Conservation (phyloP, 2,329 filamentous ascomycete species). For the Fonsecaea monophora region DNA sequence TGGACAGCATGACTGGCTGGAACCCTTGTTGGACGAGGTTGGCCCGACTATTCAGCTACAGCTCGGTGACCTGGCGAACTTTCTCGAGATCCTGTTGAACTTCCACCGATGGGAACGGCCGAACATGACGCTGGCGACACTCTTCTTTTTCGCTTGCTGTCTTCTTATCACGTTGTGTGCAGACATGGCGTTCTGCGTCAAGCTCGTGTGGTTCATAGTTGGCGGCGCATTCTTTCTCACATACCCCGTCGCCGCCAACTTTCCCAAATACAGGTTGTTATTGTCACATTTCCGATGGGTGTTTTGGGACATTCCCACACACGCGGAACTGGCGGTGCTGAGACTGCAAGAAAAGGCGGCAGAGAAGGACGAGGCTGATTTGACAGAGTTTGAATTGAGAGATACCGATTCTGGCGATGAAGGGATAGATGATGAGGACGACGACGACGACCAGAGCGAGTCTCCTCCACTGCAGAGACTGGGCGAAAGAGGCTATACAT, state of each 20-base stretch:
- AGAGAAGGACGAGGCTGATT: constrained; percentile 20
- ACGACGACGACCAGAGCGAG: neutral
- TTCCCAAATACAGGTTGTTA: constrained; percentile 48
- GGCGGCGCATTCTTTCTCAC: constrained; percentile 48
- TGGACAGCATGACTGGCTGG: constrained; percentile 48
- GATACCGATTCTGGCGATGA: constrained; percentile 5
- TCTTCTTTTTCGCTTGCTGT: constrained; percentile 47
- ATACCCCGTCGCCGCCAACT: constrained; percentile 46
- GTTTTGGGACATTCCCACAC: constrained; percentile 50
- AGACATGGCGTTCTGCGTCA: constrained; percentile 47
- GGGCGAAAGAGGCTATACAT: constrained; percentile 5
- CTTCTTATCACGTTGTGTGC: constrained; percentile 43
- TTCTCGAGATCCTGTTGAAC: constrained; percentile 48
- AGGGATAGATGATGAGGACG: neutral
- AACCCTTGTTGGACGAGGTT: constrained; percentile 47
- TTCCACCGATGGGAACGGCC: constrained; percentile 49
- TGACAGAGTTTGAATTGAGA: constrained; percentile 24
- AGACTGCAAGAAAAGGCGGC: constrained; percentile 35
- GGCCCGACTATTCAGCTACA: constrained; percentile 49
- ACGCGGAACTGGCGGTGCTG: constrained; percentile 39
- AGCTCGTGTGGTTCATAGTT: constrained; percentile 45
- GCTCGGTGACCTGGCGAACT: constrained; percentile 47
- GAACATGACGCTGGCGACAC: constrained; percentile 43
- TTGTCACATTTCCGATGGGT: constrained; percentile 47
- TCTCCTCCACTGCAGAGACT: neutral